These are phyloP conservation scores for Citrullus colocynthis DNA, from an alignment of 306 rosid species.

Conservation along the genomic window DNA sequence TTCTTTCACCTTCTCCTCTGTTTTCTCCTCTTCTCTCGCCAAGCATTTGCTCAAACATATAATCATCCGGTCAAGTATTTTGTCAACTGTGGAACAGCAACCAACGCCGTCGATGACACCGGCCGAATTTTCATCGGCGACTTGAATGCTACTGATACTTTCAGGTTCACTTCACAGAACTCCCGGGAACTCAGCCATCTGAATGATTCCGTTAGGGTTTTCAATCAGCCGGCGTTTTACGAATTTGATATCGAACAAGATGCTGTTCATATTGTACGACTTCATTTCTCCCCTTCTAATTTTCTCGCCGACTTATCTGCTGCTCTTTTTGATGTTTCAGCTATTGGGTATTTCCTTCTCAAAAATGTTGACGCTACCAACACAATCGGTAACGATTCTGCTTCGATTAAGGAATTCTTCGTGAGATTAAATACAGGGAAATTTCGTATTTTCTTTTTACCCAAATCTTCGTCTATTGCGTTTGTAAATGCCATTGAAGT, in stretches of 20 bases:
- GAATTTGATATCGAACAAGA: slow-evolving; percentile 3
- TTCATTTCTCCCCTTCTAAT: slow-evolving; percentile 27
- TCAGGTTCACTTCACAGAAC: background rate
- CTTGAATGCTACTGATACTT: background rate
- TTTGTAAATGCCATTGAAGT: slow-evolving; percentile 44
- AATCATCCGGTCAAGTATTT: background rate
- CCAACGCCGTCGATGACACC: background rate
- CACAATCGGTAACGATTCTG: background rate
- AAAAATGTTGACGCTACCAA: slow-evolving; percentile 15
- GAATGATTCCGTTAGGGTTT: slow-evolving; percentile 22
- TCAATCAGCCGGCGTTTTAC: slow-evolving; percentile 14
- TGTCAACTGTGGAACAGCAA: background rate
- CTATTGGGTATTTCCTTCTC: slow-evolving; percentile 17
- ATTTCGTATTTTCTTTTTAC: slow-evolving; percentile 17
- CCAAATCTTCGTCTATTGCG: slow-evolving; percentile 26
- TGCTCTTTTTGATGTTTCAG: slow-evolving; percentile 26
- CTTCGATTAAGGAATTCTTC: slow-evolving; percentile 23
- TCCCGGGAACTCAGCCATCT: background rate
- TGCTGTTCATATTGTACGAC: slow-evolving; percentile 27
- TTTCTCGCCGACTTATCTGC: slow-evolving; percentile 15
- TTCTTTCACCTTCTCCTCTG: background rate
- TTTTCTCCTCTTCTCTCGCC: background rate
- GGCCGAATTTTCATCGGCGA: slow-evolving; percentile 24
- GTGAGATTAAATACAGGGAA: background rate
- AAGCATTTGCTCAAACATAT: background rate